A percentile compares a stretch with the other conserved stretches of the same genome.
phyloP scores from a whole-genome alignment of 1,284 basidiomycete genomes.

The Tylopilus sp. region DNA sequence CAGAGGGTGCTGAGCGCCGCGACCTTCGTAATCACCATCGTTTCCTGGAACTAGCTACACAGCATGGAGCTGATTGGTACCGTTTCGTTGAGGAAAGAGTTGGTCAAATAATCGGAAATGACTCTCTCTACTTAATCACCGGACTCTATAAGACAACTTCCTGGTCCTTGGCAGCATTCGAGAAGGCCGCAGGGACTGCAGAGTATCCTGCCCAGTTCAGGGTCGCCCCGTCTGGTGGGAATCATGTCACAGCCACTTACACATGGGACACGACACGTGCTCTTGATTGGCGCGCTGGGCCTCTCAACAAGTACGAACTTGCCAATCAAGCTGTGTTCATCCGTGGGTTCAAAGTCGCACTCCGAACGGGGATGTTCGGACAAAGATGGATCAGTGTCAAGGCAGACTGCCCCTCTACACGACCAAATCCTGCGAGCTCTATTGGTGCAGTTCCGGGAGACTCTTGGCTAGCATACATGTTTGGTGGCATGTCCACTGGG shows the following conservation, averaged over 20 bases:
- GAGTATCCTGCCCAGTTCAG: slow-evolving; percentile 5
- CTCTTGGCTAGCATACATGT: background rate
- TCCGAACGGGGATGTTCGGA: slow-evolving; percentile 3
- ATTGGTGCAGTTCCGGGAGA: background rate
- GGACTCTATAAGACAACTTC: slow-evolving; percentile 11
- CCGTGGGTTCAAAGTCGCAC: slow-evolving; percentile 15
- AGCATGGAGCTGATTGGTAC: slow-evolving; percentile 13
- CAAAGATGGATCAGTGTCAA: slow-evolving; percentile 3
- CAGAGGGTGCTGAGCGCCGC: slow-evolving; percentile 8
- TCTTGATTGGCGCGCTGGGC: slow-evolving; percentile 11
- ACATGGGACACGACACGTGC: slow-evolving; percentile 7
- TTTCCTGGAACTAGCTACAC: slow-evolving; percentile 2
- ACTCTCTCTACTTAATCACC: slow-evolving; percentile 16
- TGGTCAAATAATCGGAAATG: slow-evolving; percentile 7
- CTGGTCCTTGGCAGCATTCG: too few relatives aligned
- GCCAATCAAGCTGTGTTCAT: slow-evolving; percentile 10
- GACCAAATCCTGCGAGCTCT: too few relatives aligned
- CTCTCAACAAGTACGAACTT: background rate
- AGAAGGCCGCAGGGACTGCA: background rate
- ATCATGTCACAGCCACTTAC: background rate
- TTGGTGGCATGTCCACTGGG: background rate
- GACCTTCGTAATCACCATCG: slow-evolving; percentile 8
- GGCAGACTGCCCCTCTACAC: background rate
- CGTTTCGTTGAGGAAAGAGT: slow-evolving; percentile 7
- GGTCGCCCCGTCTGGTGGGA: background rate